Conservation (phyloP, 2,329 filamentous ascomycete genomes). For the Verticillium longisporum region DNA sequence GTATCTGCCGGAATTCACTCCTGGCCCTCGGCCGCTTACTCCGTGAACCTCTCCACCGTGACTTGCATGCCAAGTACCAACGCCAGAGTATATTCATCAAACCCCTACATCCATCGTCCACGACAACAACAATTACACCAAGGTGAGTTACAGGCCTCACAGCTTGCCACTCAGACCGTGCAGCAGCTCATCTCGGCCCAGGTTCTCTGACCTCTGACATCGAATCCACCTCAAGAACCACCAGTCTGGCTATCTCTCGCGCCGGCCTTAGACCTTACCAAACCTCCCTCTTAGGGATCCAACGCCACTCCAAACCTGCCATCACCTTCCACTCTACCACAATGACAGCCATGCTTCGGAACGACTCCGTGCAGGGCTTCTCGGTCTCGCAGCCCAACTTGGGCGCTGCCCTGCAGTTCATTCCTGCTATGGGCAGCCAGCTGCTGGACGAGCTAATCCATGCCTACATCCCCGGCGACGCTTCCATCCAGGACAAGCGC, state of each 20-base stretch:
- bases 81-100: background rate
- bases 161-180: background rate
- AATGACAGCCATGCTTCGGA: conserved; percentile 28
- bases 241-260: background rate
- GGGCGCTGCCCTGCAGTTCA: conserved; percentile 55
- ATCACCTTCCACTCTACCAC: background rate
- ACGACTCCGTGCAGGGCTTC: conserved; percentile 40
- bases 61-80: background rate
- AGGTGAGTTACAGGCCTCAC: background rate
- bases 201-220: background rate
- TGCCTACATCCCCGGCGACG: conserved; percentile 47
- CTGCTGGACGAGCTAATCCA: conserved; percentile 56
- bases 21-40: background rate
- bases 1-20: background rate
- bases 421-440: conserved; percentile 55
- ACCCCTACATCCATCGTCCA: background rate
- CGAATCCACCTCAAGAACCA: background rate
- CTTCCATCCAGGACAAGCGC: conserved; percentile 51
- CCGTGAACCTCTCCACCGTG: background rate
- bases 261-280: background rate
- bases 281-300: background rate
- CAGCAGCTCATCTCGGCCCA: background rate
- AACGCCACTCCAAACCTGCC: background rate
- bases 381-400: conserved; percentile 53
- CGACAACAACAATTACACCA: background rate